Evolutionary conservation across 192 early-diverging fungal genomes (phyloP).

Genomic region (Cetraspora pellucida): DNA sequence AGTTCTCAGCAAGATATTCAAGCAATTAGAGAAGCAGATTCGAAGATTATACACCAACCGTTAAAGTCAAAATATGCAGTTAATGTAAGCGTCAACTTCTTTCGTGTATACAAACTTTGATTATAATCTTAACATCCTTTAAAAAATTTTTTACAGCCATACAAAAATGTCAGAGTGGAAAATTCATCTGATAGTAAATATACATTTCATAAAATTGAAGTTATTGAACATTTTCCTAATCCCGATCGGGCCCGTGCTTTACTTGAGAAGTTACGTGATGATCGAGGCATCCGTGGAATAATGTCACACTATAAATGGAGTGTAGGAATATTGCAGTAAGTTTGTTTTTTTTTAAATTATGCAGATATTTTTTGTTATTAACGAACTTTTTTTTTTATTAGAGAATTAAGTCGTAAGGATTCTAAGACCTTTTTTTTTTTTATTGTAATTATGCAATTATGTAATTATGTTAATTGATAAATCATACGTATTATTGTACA

Average conservation of each 20-base stretch:
- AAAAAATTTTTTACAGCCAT: constrained; percentile 4
- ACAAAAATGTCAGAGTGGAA: constrained; percentile 16
- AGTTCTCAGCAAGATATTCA: constrained; percentile 44
- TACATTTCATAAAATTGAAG: constrained; percentile 61
- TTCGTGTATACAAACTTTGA: neutral
- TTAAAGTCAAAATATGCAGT: constrained; percentile 12
- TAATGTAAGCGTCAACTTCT: constrained; percentile 9
- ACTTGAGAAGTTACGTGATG: constrained; percentile 67
- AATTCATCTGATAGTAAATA: constrained; percentile 40
- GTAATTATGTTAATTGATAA: too few relatives aligned
- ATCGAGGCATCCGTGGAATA: constrained; percentile 60
- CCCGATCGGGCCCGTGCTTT: constrained; percentile 57
- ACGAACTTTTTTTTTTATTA: too few relatives aligned
- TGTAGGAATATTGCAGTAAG: constrained; percentile 67
- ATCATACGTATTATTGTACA: constrained; percentile 19
- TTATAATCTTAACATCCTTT: neutral
- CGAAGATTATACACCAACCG: constrained; percentile 31
- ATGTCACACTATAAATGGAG: constrained; percentile 66
- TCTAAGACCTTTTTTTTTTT: too few relatives aligned
- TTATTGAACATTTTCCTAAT: constrained; percentile 58
- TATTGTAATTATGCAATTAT: too few relatives aligned
- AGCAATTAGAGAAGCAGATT: constrained; percentile 31
- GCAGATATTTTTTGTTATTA: too few relatives aligned
- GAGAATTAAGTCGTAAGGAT: too few relatives aligned
- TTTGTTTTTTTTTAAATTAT: constrained; percentile 39